A percentile compares a stretch with the other conserved stretches of the same genome.
Conservation (phyloP, 2,329 filamentous ascomycete genomes). For the Alternaria sp. region DNA sequence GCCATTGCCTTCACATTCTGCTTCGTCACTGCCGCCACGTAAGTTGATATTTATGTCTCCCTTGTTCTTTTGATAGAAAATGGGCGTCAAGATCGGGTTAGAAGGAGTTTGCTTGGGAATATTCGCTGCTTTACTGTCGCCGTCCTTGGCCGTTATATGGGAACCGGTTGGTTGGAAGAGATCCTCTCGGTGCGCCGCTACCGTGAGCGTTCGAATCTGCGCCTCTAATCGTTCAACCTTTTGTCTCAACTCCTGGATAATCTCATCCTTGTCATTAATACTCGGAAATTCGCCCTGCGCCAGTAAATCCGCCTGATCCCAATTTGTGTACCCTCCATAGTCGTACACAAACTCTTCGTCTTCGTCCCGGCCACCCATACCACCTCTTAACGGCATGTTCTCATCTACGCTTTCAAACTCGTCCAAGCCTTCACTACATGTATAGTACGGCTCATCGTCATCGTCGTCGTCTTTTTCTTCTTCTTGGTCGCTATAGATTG, state of each 20-base stretch:
- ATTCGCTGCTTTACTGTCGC: neutral
- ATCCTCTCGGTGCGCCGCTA: neutral
- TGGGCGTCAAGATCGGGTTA: neutral
- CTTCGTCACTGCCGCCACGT: neutral
- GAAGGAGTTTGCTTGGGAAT: neutral
- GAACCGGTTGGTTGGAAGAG: neutral
- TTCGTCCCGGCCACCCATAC: conserved; percentile 11
- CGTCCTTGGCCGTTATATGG: neutral
- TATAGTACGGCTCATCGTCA: neutral
- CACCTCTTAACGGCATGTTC: neutral
- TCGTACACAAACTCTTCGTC: conserved; percentile 13
- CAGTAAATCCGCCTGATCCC: neutral
- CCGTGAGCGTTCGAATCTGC: neutral
- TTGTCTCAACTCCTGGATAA: neutral
- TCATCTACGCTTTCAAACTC: neutral
- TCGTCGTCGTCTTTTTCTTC: neutral
- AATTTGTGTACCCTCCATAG: conserved; percentile 8
- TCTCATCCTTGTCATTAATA: neutral
- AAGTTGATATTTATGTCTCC: neutral
- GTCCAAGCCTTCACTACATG: neutral
- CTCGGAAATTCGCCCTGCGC: neutral
- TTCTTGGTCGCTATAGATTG: neutral
- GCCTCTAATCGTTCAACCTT: neutral
- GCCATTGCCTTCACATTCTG: neutral
- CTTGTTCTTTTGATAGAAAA: neutral